Evolutionary conservation across 2,329 filamentous ascomycete genomes (phyloP), one percentile per base, ranked within the genome.

Genomic region (Sodiomyces alkalinus): DNA sequence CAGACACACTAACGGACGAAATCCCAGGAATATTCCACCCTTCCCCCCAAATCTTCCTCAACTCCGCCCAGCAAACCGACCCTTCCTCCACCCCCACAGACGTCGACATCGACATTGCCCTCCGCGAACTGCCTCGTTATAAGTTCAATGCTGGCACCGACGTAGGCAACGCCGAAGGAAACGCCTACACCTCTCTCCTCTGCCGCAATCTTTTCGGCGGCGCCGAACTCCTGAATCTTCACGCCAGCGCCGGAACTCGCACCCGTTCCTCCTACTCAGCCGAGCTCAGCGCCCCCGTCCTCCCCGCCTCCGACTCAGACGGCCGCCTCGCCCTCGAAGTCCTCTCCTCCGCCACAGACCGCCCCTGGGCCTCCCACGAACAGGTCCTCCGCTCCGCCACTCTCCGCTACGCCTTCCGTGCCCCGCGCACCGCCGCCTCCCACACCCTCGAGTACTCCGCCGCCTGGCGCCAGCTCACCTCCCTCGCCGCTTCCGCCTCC

Each of bases 161-260:
- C 48, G 67, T 93, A 25, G 90, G 90, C 37, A 92, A 92, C 46
- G 75, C 82, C 14, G 90, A 98, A 53, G 90, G 87, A 19, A 92
- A 86, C 6, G 87, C 86, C 4, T 96, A 92, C 47, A 77, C 81
- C 39, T 87, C 90, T 40, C 66, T 85, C 24, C 65, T 87, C 28
- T 76, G 85, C 62, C 76, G 90, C 41, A 98, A 98, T 54, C 68
- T 98, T 34, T 82, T 98, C 48, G 90, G 90, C 28, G 90, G 90
- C 21, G 90, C 86, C 15, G 90, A 98, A 58, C 80, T 79, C 32
- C 58, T 98, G 37, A 82, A 81, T 29, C 60, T 92, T 34, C 87
- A 93, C 44, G 86, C 82, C 27, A 86, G 83, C 18, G 60, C 86
- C 15, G 90, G 90, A 32, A 96, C 87, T 6, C 71, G 90, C 24